These are phyloP conservation scores for Albugo candida DNA, from an alignment of 352 stramenopile species.

Conservation along the genomic window DNA sequence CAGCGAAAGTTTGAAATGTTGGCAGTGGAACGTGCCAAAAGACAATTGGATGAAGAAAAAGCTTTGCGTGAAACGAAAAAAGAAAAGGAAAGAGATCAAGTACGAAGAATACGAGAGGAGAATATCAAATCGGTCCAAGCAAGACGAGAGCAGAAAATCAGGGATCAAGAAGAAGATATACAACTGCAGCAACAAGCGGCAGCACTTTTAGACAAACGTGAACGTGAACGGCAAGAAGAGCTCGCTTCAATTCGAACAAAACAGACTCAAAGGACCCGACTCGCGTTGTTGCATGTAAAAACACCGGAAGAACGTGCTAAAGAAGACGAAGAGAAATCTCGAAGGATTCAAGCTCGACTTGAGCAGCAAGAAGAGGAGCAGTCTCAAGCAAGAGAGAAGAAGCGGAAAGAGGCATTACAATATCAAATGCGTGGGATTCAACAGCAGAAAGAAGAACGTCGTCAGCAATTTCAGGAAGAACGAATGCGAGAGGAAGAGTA, in stretches of 20 bases:
- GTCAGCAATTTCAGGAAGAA: constrained; percentile 9
- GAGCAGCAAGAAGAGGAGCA: constrained; percentile 18
- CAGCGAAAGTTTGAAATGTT: constrained; percentile 14
- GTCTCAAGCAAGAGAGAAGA: constrained; percentile 13
- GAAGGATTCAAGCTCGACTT: constrained; percentile 19
- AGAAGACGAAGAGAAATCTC: constrained; percentile 29
- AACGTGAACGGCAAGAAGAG: constrained; percentile 21
- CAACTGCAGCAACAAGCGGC: constrained; percentile 25
- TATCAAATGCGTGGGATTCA: constrained; percentile 19
- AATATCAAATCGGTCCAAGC: too few species aligned
- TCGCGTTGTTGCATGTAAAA: constrained; percentile 37
- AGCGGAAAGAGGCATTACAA: constrained; percentile 13
- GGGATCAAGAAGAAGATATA: constrained; percentile 23
- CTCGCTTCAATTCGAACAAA: constrained; percentile 25
- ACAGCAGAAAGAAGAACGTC: constrained; percentile 24
- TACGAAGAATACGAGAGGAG: constrained; percentile 11
- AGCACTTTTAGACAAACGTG: constrained; percentile 25
- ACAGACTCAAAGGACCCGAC: constrained; percentile 30
- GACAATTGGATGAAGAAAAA: constrained; percentile 29
- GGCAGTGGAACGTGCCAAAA: constrained; percentile 23
- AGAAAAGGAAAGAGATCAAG: constrained; percentile 22
- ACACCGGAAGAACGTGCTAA: constrained; percentile 31
- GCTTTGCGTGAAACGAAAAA: constrained; percentile 14
- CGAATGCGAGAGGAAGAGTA: constrained; percentile 22
- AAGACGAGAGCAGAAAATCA: constrained; percentile 15